Evolutionary conservation across 805 yeast genomes (phyloP).

Genomic region (Kuraishia ogatae): DNA sequence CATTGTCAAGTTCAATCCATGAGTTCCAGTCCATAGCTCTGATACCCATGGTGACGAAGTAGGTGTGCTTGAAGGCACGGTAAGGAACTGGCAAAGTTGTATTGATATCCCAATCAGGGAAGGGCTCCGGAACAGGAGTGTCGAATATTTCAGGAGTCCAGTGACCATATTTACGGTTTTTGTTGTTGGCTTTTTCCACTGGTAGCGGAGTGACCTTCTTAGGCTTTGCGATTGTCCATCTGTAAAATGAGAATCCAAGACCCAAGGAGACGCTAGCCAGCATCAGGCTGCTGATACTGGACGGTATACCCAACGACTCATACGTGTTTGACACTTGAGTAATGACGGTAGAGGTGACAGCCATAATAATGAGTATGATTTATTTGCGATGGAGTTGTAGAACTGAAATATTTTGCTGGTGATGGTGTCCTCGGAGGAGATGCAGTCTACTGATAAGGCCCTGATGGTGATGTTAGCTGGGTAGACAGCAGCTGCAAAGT

Average conservation of each 20-base stretch:
- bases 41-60: slow-evolving; percentile 63
- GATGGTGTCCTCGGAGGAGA: neutral
- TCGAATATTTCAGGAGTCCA: slow-evolving; percentile 48
- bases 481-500: too few species aligned
- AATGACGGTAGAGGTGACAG: neutral
- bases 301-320: neutral
- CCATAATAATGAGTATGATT: neutral
- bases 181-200: slow-evolving; percentile 30
- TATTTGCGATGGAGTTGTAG: neutral
- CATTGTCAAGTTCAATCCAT: slow-evolving; percentile 65
- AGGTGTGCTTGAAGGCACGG: slow-evolving; percentile 58
- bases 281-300: neutral
- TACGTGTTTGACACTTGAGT: neutral
- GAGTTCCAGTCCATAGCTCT: slow-evolving; percentile 49
- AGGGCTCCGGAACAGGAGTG: slow-evolving; percentile 42
- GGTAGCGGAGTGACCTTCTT: slow-evolving; percentile 16
- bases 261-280: neutral
- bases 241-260: neutral
- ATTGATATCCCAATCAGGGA: slow-evolving; percentile 37
- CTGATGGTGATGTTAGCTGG: neutral
- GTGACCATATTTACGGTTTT: slow-evolving; percentile 34
- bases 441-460: neutral
- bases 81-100: slow-evolving; percentile 51
- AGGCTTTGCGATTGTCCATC: neutral
- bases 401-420: too few species aligned